Conservation (phyloP, 1,139 yeast genomes). For the Yamadazyma triangularis region DNA sequence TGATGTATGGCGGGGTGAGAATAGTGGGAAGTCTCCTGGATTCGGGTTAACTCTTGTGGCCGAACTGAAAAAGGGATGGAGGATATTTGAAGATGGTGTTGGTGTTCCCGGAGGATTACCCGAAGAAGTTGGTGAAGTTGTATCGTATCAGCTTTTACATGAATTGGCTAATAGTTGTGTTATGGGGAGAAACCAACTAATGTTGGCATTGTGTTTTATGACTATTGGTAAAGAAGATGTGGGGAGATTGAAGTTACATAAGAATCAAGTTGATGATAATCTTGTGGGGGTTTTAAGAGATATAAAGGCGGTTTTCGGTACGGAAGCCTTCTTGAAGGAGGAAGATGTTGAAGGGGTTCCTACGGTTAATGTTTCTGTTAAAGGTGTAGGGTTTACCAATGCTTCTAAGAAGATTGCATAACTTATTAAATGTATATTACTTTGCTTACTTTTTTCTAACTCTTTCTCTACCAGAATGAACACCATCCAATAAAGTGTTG, state of each 20-base stretch:
- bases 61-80: slow-evolving; percentile 87
- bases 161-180: slow-evolving; percentile 71
- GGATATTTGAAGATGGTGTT: slow-evolving; percentile 75
- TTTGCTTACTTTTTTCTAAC: neutral
- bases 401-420: slow-evolving; percentile 89
- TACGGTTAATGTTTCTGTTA: slow-evolving; percentile 65
- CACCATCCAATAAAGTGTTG: slow-evolving; percentile 99
- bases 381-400: slow-evolving; percentile 88
- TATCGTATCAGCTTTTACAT: slow-evolving; percentile 71
- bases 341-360: slow-evolving; percentile 47
- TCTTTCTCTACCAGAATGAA: slow-evolving; percentile 94
- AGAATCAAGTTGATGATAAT: slow-evolving; percentile 66
- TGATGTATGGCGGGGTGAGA: slow-evolving; percentile 96
- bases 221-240: slow-evolving; percentile 91
- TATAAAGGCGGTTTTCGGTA: slow-evolving; percentile 69
- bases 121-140: slow-evolving; percentile 79
- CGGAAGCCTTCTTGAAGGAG: slow-evolving; percentile 71
- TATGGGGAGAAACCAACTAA: slow-evolving; percentile 69
- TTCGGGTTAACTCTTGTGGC: slow-evolving; percentile 91
- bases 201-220: slow-evolving; percentile 72
- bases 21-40: slow-evolving; percentile 94
- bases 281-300: slow-evolving; percentile 69
- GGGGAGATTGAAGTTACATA: slow-evolving; percentile 77
- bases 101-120: slow-evolving; percentile 75
- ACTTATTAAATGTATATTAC: slow-evolving; percentile 6